phyloP scores from a whole-genome alignment of 2,329 filamentous ascomycete species.

The Drechslerella stenobrocha region DNA sequence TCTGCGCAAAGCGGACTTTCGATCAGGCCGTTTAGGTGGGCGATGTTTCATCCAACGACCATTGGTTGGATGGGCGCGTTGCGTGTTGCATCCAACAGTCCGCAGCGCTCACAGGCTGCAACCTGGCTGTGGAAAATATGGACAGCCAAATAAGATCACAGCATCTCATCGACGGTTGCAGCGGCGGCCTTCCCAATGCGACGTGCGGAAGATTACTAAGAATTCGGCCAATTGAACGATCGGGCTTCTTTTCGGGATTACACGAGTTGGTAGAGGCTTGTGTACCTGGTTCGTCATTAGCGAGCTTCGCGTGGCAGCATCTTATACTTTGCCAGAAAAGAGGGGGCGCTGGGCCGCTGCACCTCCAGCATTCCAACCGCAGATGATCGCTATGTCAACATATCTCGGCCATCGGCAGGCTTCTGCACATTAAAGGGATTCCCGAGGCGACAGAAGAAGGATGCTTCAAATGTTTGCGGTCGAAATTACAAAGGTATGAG shows the following conservation, averaged over 20 bases:
- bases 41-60: constrained; percentile 29
- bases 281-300: constrained; percentile 39
- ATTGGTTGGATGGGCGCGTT: constrained; percentile 38
- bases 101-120: background rate
- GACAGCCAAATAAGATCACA: constrained; percentile 9
- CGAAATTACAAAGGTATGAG: constrained; percentile 42
- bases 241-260: constrained; percentile 28
- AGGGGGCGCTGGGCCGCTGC: constrained; percentile 29
- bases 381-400: constrained; percentile 43
- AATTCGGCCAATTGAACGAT: constrained; percentile 33
- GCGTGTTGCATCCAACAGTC: constrained; percentile 39
- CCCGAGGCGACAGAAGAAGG: background rate
- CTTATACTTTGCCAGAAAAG: constrained; percentile 42
- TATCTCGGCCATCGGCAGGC: constrained; percentile 27
- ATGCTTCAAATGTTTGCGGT: constrained; percentile 35
- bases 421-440: constrained; percentile 23
- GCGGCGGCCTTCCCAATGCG: constrained; percentile 40
- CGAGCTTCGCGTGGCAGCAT: constrained; percentile 48
- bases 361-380: constrained; percentile 31
- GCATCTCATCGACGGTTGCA: constrained; percentile 44
- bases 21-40: constrained; percentile 6
- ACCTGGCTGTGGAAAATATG: constrained; percentile 14
- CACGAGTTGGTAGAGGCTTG: constrained; percentile 39
- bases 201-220: constrained; percentile 32
- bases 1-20: background rate